These are phyloP conservation scores for Plasmodium relictum DNA, from an alignment of 169 alveolate species.

Conservation along the genomic window DNA sequence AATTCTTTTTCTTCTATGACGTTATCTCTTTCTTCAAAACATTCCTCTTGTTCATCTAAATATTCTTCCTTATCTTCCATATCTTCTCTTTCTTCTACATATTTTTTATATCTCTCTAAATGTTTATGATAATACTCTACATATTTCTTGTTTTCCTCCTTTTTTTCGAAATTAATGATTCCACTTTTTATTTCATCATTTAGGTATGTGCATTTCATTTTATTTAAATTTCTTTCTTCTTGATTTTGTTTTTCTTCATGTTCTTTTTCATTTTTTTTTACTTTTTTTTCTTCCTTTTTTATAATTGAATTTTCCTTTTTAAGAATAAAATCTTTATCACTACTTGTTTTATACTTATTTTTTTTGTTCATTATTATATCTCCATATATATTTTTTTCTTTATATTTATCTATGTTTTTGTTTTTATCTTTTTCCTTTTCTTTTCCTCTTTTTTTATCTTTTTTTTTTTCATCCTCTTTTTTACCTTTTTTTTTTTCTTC, in stretches of 20 bases:
- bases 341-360: background rate
- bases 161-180: conserved; percentile 11
- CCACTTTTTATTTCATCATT: background rate
- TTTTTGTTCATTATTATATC: no score
- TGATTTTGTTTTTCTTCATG: background rate
- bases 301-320: background rate
- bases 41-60: background rate
- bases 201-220: background rate
- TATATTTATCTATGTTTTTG: no score
- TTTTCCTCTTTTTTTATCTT: no score
- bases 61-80: background rate
- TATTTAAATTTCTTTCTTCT: background rate
- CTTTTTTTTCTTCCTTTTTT: background rate
- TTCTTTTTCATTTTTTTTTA: background rate
- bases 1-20: background rate
- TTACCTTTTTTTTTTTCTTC: no score
- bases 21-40: background rate
- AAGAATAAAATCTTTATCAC: background rate
- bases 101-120: conserved; percentile 1
- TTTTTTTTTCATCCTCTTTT: no score
- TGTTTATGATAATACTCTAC: conserved; percentile 6
- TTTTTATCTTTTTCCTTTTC: no score
- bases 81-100: conserved; percentile 7
- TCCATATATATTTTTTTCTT: no score
- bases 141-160: conserved; percentile 23